These are phyloP conservation scores for Plasmodium yoelii DNA, from an alignment of 169 alveolate species.

Conservation along the genomic window DNA sequence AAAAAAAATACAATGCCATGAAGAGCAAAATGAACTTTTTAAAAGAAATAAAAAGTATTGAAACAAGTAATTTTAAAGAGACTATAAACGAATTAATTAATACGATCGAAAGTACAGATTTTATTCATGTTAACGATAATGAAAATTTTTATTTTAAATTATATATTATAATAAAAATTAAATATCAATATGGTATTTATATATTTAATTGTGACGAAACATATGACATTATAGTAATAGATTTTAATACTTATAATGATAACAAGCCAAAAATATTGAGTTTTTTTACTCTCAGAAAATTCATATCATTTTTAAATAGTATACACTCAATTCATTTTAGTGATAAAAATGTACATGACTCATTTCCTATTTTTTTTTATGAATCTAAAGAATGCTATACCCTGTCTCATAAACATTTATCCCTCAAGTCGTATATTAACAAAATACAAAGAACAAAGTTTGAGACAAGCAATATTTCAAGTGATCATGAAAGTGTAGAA, in stretches of 20 bases:
- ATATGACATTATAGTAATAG: conserved; percentile 62
- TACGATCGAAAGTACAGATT: conserved; percentile 52
- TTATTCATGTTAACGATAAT: conserved; percentile 15
- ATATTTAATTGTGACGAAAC: conserved; percentile 64
- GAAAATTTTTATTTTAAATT: conserved; percentile 57
- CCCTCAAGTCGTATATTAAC: conserved; percentile 13
- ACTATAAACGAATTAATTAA: conserved; percentile 62
- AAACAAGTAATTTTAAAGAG: conserved; percentile 54
- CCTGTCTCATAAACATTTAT: conserved; percentile 35
- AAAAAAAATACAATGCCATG: conserved; percentile 26
- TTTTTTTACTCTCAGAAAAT: conserved; percentile 45
- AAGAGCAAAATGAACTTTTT: conserved; percentile 48
- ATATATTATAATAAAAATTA: conserved; percentile 48
- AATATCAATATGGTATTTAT: conserved; percentile 34
- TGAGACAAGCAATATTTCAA: conserved; percentile 12
- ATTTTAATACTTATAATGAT: conserved; percentile 48
- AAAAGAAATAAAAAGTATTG: conserved; percentile 70
- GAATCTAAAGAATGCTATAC: conserved; percentile 67
- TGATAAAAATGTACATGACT: conserved; percentile 32
- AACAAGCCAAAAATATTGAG: conserved; percentile 69
- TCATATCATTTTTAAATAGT: conserved; percentile 46
- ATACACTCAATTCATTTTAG: conserved; percentile 29
- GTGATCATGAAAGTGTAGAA: too few relatives aligned
- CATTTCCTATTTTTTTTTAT: conserved; percentile 55
- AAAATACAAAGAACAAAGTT: conserved; percentile 8